These are phyloP conservation scores for Strobilomyces dryophilus DNA, from an alignment of 768 basidiomycete genomes.

Conservation along the genomic window DNA sequence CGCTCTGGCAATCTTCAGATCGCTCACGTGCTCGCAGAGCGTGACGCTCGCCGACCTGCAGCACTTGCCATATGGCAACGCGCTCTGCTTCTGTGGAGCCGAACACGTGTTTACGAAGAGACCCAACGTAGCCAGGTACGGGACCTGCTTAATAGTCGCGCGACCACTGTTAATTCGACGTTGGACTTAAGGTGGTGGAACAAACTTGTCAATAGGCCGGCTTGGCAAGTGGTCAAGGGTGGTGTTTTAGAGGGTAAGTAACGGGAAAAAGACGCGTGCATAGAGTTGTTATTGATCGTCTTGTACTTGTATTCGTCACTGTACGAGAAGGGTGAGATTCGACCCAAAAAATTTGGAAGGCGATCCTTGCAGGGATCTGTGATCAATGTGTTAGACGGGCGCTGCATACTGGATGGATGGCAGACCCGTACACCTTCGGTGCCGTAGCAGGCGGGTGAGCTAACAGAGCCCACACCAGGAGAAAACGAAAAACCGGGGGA, in stretches of 20 bases:
- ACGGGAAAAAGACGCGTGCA: not conserved
- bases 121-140: constrained; percentile 45
- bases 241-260: constrained; percentile 16
- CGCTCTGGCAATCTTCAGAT: not conserved
- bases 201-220: constrained; percentile 38
- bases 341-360: no score
- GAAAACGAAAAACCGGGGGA: no score
- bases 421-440: no score
- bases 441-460: no score
- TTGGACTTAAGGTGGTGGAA: constrained; percentile 47
- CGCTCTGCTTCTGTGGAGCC: constrained; percentile 14
- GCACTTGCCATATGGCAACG: constrained; percentile 47
- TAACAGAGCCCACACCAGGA: no score
- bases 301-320: no score
- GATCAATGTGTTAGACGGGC: no score
- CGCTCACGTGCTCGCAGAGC: constrained; percentile 22
- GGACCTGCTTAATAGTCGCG: not conserved
- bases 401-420: no score
- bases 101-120: constrained; percentile 29
- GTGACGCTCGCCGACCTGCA: constrained; percentile 57
- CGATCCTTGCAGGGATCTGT: no score
- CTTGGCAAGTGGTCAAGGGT: constrained; percentile 46
- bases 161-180: constrained; percentile 1
- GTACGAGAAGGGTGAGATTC: no score
- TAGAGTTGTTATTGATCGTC: not conserved